Conservation (phyloP, 2,329 filamentous ascomycete species). For the Colletotrichum orchidophilum region DNA sequence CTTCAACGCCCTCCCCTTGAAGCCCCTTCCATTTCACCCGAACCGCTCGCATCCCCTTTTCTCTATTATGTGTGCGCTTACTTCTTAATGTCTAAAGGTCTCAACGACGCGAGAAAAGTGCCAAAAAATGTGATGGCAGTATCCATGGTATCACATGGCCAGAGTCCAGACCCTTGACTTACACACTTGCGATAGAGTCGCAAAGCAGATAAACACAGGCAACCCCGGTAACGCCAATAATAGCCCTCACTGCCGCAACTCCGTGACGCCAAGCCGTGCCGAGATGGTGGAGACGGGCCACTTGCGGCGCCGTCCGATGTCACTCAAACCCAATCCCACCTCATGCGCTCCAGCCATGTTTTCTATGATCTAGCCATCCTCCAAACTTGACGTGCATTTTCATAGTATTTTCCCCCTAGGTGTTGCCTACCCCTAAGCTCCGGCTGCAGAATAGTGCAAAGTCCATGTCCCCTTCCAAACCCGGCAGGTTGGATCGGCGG, state of each 20-base stretch:
- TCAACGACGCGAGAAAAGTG: not conserved
- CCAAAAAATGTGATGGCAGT: not conserved
- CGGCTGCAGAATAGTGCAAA: not conserved
- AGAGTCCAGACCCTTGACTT: not conserved
- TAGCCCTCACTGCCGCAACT: conserved; percentile 27
- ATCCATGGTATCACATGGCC: not conserved
- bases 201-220: not conserved
- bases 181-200: not conserved
- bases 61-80: not conserved
- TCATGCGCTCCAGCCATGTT: conserved; percentile 2
- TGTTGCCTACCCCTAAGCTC: not conserved
- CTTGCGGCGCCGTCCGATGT: conserved; percentile 23
- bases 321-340: conserved; percentile 1
- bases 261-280: conserved; percentile 32
- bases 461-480: too few relatives aligned
- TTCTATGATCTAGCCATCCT: not conserved
- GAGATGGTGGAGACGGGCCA: conserved; percentile 26
- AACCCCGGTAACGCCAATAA: conserved; percentile 8
- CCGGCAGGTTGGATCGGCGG: not conserved
- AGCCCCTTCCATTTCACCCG: not conserved
- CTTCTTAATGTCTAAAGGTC: not conserved
- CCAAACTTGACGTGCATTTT: not conserved
- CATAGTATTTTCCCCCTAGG: not conserved
- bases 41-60: not conserved
- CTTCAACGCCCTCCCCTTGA: not conserved